Percentiles rank a stretch among this genome's conserved stretches.
Conservation (phyloP, 139 green algal genomes). For the Coelastrella sp. region DNA sequence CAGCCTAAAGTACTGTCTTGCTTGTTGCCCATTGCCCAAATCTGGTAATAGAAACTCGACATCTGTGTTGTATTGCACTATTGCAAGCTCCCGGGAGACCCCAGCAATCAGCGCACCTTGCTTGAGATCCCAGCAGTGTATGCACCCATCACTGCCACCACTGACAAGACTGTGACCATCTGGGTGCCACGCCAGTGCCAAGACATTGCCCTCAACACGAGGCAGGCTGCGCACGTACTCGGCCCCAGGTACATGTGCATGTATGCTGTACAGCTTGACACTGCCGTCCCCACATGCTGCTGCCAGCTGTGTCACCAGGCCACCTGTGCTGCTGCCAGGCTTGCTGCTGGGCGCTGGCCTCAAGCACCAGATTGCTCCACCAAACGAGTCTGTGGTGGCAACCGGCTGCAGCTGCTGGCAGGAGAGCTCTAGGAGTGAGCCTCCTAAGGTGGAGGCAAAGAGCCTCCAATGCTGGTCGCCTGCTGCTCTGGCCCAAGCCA, state of each 20-base stretch:
- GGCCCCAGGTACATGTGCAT: conserved; percentile 69
- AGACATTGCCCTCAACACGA: conserved; percentile 68
- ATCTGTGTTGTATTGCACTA: too few relatives aligned
- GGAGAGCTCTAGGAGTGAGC: conserved; percentile 79
- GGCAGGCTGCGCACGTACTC: conserved; percentile 71
- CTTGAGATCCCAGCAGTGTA: conserved; percentile 66
- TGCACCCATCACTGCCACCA: conserved; percentile 75
- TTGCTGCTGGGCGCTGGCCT: conserved; percentile 63
- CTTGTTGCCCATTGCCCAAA: too few relatives aligned
- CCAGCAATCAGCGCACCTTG: not conserved
- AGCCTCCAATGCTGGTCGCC: conserved; percentile 65
- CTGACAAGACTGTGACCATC: conserved; percentile 68
- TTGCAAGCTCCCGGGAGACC: too few relatives aligned
- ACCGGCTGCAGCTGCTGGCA: conserved; percentile 30
- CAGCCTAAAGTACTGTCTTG: too few relatives aligned
- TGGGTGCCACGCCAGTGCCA: conserved; percentile 87
- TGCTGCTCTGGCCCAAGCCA: conserved; percentile 76
- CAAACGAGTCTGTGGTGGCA: conserved; percentile 72
- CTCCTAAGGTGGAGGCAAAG: conserved; percentile 84
- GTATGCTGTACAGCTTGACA: conserved; percentile 81
- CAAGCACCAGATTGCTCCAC: conserved; percentile 90
- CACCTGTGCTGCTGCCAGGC: not conserved
- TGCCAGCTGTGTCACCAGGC: conserved; percentile 65
- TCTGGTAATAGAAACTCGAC: too few relatives aligned
- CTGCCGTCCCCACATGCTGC: conserved; percentile 94